Base-by-base conservation (phyloP, 2,329 filamentous ascomycete genomes). In the Verticillium longisporum region DNA sequence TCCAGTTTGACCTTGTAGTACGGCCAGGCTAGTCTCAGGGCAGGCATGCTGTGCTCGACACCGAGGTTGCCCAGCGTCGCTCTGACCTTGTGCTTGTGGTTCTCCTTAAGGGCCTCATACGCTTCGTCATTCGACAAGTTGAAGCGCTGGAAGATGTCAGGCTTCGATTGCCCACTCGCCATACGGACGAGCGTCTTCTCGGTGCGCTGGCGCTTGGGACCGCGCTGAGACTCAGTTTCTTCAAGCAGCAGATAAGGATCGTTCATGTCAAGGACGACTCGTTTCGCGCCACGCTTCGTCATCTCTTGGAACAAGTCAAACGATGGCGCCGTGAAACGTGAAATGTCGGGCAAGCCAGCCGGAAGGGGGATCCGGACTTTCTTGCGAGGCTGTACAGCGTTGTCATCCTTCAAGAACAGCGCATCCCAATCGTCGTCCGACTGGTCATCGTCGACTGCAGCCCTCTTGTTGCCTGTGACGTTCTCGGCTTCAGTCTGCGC, bases 111-210 rank as follows among this genome's bases (percentile, higher is more conserved):
- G 63, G 92, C 86, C 70, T 98, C 93, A 73, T 99, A 99, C 1
- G 93, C 93, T 62, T 95, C 90, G 70, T 99, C 95, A 65, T 98
- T 98, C 34, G 93, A 97, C 62, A 96, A 90, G 71, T 98, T 98
- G 81, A 97, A 99, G 53, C 94, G 88, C 66, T 89, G 85, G 41
- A 85, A 85, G 38, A 97, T 83, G 61, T 91, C 87, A 60, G 88
- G 89, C 3, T 88, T 86, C 53, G 92, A 77, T 58, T 87, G 88
- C 15, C 87, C 86, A 61, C 85, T 88, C 7, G 84, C 86, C 78
- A 87, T 87, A 64, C 83, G 87, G 74, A 84, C 88, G 65, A 84
- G 81, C 64, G 86, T 87, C 58, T 79, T 76, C 61, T 84, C 79
- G 14, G 78, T 68, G 54, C 80, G 82, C 26, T 78, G 79, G 61